phyloP scores from a whole-genome alignment of 305 asterid genomes.

The Solanum aculeatissimum region DNA sequence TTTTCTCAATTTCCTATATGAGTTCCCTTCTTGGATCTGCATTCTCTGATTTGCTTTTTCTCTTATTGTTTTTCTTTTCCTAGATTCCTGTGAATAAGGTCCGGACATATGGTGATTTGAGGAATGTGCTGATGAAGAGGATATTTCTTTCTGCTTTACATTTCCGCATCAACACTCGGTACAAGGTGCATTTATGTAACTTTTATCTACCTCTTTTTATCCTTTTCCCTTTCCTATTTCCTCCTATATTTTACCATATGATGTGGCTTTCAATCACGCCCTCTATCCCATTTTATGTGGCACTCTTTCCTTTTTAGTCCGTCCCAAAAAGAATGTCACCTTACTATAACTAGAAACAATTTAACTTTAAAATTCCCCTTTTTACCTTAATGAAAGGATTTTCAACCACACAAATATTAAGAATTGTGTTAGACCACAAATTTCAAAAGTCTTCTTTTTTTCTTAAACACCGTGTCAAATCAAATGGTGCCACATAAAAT shows the following conservation, averaged over 20 bases:
- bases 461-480: too few relatives aligned
- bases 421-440: too few relatives aligned
- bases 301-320: too few relatives aligned
- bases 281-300: too few relatives aligned
- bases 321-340: too few relatives aligned
- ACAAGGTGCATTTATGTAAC: conserved; percentile 49
- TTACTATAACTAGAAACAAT: too few relatives aligned
- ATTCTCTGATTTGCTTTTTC: neutral
- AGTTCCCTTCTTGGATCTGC: neutral
- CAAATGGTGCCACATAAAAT: too few relatives aligned
- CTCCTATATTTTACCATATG: neutral
- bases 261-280: neutral
- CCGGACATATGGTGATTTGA: conserved; percentile 69
- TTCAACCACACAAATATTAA: too few relatives aligned
- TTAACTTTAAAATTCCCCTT: too few relatives aligned
- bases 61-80: conserved; percentile 10
- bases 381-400: too few relatives aligned
- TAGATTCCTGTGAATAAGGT: conserved; percentile 96
- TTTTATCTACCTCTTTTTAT: neutral
- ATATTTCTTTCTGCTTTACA: conserved; percentile 97
- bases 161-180: conserved; percentile 96
- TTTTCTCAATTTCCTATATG: neutral
- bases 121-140: conserved; percentile 98
- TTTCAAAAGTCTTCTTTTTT: too few relatives aligned
- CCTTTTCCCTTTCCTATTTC: neutral